Evolutionary conservation across 768 basidiomycete species (phyloP).

Genomic region (Vararia minispora): DNA sequence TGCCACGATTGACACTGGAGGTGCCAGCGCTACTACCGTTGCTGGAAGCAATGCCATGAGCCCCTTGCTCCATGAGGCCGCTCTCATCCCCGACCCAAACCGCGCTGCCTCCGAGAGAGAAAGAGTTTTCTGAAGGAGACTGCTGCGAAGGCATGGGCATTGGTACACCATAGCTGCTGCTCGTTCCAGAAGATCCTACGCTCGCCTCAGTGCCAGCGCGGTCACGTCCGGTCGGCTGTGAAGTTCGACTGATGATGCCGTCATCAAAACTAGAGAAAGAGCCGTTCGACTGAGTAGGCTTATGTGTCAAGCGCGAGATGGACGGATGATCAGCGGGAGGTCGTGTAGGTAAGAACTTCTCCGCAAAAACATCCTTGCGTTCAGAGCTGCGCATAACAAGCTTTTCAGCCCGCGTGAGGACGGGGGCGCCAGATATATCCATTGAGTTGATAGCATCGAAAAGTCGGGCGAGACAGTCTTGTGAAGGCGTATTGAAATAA

Average conservation of each 20-base stretch:
- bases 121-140: constrained; percentile 63
- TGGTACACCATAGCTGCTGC: constrained; percentile 10
- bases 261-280: constrained; percentile 68
- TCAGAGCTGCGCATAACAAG: constrained; percentile 84
- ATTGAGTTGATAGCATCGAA: constrained; percentile 93
- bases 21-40: constrained; percentile 35
- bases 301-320: constrained; percentile 7
- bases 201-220: constrained; percentile 9
- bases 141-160: constrained; percentile 27
- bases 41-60: constrained; percentile 15
- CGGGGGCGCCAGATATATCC: constrained; percentile 70
- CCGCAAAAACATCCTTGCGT: constrained; percentile 83
- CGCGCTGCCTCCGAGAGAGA: constrained; percentile 68
- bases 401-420: constrained; percentile 72
- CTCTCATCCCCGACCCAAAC: constrained; percentile 81
- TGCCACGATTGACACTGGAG: constrained; percentile 35
- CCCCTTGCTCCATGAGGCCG: constrained; percentile 30
- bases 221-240: constrained; percentile 4
- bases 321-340: constrained; percentile 2
- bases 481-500: constrained; percentile 82
- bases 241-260: constrained; percentile 35
- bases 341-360: constrained; percentile 45
- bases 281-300: constrained; percentile 22
- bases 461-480: constrained; percentile 80
- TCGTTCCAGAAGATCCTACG: not conserved